Conservation (phyloP, 2,329 filamentous ascomycete species). For the Aspergillus tamarii region DNA sequence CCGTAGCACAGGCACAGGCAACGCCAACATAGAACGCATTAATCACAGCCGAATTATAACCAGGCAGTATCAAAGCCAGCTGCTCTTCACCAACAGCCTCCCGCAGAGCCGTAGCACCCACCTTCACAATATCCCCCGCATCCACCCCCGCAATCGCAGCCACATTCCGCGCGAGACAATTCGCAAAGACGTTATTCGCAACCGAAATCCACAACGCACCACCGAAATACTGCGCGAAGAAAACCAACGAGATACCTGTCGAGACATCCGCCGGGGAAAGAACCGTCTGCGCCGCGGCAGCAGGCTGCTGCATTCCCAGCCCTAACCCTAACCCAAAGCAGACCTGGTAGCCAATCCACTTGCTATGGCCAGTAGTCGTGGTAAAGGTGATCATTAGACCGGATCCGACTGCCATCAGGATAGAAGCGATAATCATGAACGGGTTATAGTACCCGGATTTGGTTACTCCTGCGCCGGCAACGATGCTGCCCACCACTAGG, state of each 20-base stretch:
- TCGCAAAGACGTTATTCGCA: slow-evolving; percentile 16
- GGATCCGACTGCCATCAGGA: slow-evolving; percentile 3
- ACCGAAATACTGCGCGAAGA: slow-evolving; percentile 41
- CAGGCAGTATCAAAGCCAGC: slow-evolving; percentile 27
- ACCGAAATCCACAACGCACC: slow-evolving; percentile 39
- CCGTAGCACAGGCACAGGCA: not conserved
- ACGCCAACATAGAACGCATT: slow-evolving; percentile 9
- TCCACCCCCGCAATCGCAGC: slow-evolving; percentile 12
- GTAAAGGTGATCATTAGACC: slow-evolving; percentile 12
- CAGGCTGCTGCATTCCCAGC: slow-evolving; percentile 1
- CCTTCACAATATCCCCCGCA: not conserved
- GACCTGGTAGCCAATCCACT: slow-evolving; percentile 15
- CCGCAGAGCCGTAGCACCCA: slow-evolving; percentile 8
- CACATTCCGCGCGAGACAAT: not conserved
- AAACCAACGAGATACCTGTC: slow-evolving; percentile 36
- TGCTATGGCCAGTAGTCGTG: not conserved
- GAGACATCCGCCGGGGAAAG: slow-evolving; percentile 37
- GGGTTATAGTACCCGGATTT: slow-evolving; percentile 16
- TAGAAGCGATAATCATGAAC: slow-evolving; percentile 2
- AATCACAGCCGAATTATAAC: slow-evolving; percentile 14
- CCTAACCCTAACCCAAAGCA: slow-evolving; percentile 13
- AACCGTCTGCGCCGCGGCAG: slow-evolving; percentile 11
- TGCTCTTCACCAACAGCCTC: slow-evolving; percentile 14
- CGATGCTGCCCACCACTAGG: not conserved
- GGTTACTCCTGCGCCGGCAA: not conserved